Evolutionary conservation across 345 rosid genomes (phyloP).

Genomic region (Alliaria petiolata): DNA sequence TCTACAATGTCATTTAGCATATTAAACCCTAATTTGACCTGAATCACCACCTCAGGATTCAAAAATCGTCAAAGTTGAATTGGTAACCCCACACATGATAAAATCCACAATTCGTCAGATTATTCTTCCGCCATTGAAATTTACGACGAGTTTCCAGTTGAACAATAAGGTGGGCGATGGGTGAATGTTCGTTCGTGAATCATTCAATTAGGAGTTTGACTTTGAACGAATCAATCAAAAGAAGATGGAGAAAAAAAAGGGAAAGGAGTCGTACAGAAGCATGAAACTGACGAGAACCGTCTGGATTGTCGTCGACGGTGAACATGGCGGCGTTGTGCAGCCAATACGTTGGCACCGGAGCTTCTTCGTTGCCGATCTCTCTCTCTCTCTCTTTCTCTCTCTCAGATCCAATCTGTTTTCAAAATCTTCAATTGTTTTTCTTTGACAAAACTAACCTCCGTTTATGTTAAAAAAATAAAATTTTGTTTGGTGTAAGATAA

Average conservation of each 20-base stretch:
- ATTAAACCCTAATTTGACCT: not conserved
- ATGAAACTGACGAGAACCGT: slow-evolving; percentile 73
- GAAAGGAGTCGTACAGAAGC: slow-evolving; percentile 40
- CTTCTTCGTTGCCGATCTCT: slow-evolving; percentile 26
- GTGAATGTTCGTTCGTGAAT: not conserved
- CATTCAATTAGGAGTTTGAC: not conserved
- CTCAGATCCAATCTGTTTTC: slow-evolving; percentile 8
- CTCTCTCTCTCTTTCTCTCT: not conserved
- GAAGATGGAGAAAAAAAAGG: not conserved
- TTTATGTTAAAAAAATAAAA: not conserved
- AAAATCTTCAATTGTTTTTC: not conserved
- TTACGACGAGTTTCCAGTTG: not conserved
- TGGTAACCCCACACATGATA: too few species aligned
- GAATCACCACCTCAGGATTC: too few species aligned
- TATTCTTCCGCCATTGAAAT: not conserved
- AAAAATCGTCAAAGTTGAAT: not conserved
- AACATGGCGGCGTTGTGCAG: slow-evolving; percentile 64
- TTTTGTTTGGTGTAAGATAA: too few species aligned
- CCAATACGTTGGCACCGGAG: slow-evolving; percentile 81
- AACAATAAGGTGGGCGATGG: not conserved
- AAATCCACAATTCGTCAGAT: not conserved
- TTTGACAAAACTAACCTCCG: slow-evolving; percentile 1
- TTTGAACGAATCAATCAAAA: not conserved
- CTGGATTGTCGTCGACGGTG: slow-evolving; percentile 72
- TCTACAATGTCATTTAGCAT: not conserved